phyloP scores from a whole-genome alignment of 2,329 filamentous ascomycete species.

The Penicillium paneum region DNA sequence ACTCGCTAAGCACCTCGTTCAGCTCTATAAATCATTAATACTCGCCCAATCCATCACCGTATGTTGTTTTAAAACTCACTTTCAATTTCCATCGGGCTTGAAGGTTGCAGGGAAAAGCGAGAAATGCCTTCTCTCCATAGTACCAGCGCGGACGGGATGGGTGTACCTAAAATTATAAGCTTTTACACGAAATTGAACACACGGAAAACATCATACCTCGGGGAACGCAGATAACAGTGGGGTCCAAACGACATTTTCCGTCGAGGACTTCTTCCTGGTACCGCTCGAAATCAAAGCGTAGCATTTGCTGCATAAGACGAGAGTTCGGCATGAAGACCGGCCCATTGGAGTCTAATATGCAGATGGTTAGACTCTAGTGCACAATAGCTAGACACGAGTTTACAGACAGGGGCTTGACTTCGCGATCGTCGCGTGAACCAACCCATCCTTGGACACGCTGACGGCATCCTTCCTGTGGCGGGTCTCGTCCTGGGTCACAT shows the following conservation, averaged over 20 bases:
- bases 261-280: constrained; percentile 6
- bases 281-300: constrained; percentile 7
- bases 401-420: constrained; percentile 10
- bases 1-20: constrained; percentile 3
- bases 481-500: constrained; percentile 6
- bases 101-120: constrained; percentile 8
- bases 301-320: constrained; percentile 10
- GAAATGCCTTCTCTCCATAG: constrained; percentile 5
- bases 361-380: not conserved
- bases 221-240: constrained; percentile 1
- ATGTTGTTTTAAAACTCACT: not conserved
- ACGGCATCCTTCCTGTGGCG: constrained; percentile 7
- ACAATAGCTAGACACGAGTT: not conserved
- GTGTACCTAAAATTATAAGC: constrained; percentile 1
- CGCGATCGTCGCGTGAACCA: constrained; percentile 4
- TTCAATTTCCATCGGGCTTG: constrained; percentile 1
- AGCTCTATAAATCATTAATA: constrained; percentile 1
- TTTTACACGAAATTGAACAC: not conserved
- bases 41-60: too few species aligned
- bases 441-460: constrained; percentile 1
- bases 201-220: not conserved
- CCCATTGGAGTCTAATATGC: constrained; percentile 5
- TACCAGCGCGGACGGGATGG: constrained; percentile 2
- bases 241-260: constrained; percentile 1
- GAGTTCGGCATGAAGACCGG: constrained; percentile 10